A percentile compares a stretch with the other conserved stretches of the same genome.
Conservation (phyloP, 1,284 basidiomycete species). For the Ceratobasidium sp. region DNA sequence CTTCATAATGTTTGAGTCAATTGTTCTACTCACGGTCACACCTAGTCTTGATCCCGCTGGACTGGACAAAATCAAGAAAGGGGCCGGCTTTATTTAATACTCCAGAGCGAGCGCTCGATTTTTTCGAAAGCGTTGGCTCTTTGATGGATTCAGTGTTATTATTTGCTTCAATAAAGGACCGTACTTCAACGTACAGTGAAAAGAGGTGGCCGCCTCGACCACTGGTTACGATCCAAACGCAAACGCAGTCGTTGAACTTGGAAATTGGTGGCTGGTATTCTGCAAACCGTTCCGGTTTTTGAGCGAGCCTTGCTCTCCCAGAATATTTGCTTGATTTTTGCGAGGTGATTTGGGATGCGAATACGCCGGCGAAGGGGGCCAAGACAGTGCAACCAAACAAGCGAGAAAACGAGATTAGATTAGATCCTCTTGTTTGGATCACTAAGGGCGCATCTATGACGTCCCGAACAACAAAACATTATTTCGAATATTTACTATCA, state of each 20-base stretch:
- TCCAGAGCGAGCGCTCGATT: not conserved
- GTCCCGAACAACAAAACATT: not conserved
- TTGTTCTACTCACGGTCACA: not conserved
- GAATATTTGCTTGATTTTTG: constrained; percentile 3
- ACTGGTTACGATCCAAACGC: not conserved
- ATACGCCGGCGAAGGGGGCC: constrained; percentile 2
- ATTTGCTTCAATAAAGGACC: not conserved
- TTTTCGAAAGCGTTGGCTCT: not conserved
- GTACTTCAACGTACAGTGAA: not conserved
- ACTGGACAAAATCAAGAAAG: not conserved
- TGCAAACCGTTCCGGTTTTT: no score
- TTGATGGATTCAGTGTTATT: not conserved
- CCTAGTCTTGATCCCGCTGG: not conserved
- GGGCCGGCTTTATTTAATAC: not conserved
- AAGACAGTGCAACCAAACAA: constrained; percentile 6
- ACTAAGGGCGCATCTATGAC: constrained; percentile 1
- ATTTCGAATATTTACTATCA: not conserved
- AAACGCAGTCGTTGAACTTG: not conserved
- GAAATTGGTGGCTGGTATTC: not conserved
- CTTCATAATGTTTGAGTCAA: not conserved
- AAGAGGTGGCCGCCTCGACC: not conserved
- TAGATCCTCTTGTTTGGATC: constrained; percentile 16
- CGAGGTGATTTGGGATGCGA: not conserved
- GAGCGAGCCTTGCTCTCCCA: not conserved
- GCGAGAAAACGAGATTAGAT: constrained; percentile 32